Conservation (phyloP, 2,329 filamentous ascomycete species). For the Aspergillus carbonarius region DNA sequence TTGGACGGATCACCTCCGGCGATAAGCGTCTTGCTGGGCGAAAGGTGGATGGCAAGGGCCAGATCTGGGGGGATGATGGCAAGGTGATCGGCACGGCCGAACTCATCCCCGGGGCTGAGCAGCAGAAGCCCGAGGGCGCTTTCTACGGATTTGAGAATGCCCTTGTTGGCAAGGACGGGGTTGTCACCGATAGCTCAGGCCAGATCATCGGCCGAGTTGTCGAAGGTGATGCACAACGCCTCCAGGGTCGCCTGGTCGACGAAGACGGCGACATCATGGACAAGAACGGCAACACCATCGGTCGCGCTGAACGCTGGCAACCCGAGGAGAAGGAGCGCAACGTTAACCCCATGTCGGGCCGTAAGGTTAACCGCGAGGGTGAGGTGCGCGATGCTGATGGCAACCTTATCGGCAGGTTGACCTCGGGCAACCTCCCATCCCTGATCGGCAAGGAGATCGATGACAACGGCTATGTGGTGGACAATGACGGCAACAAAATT, state of each 20-base stretch:
- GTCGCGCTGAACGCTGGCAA: conserved; percentile 68
- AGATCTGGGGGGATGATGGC: conserved; percentile 64
- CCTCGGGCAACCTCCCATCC: conserved; percentile 43
- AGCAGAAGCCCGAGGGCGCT: conserved; percentile 52
- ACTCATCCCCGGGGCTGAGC: conserved; percentile 54
- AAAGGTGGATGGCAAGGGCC: conserved; percentile 62
- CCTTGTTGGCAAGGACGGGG: conserved; percentile 58
- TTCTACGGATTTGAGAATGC: conserved; percentile 61
- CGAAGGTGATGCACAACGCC: conserved; percentile 63
- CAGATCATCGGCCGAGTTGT: conserved; percentile 54
- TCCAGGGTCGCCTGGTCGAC: conserved; percentile 66
- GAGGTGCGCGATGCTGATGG: conserved; percentile 48
- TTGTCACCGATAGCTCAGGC: conserved; percentile 49
- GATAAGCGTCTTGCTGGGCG: conserved; percentile 59
- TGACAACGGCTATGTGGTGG: conserved; percentile 55
- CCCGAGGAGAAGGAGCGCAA: conserved; percentile 55
- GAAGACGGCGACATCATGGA: conserved; percentile 69
- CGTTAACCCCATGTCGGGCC: conserved; percentile 60
- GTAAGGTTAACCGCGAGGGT: conserved; percentile 53
- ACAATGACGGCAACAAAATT: conserved; percentile 62
- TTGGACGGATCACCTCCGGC: conserved; percentile 59
- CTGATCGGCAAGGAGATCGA: conserved; percentile 46
- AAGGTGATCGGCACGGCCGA: conserved; percentile 61
- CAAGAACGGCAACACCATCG: conserved; percentile 65
- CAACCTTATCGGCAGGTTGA: conserved; percentile 47